Percentiles rank a stretch among this genome's conserved stretches.
Conservation (phyloP, 257 asterid genomes). For the Ehretia macrophylla region DNA sequence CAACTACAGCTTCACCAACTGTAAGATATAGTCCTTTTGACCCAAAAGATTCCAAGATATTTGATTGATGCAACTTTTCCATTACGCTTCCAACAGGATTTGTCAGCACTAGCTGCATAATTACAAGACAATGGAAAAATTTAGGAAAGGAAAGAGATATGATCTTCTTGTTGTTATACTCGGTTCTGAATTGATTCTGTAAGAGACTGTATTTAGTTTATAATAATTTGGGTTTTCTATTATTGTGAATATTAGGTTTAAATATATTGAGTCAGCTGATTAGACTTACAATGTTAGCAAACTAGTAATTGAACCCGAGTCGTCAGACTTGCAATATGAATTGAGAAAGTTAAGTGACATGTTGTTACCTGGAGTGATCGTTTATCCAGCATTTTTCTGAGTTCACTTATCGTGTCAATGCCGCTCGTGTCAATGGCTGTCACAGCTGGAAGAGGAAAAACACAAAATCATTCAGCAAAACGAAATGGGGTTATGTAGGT, state of each 20-base stretch:
- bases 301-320: too few species aligned
- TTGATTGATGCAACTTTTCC: constrained; percentile 61
- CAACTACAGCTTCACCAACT: constrained; percentile 71
- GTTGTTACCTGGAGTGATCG: constrained; percentile 80
- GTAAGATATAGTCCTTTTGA: constrained; percentile 59
- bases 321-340: too few species aligned
- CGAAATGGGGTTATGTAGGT: too few species aligned
- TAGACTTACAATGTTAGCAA: too few species aligned
- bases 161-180: too few species aligned
- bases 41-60: constrained; percentile 45
- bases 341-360: too few species aligned
- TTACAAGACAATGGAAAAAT: neutral
- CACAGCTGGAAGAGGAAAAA: constrained; percentile 51
- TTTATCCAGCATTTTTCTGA: constrained; percentile 58
- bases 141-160: neutral
- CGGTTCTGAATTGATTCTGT: too few species aligned
- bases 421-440: constrained; percentile 92
- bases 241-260: too few species aligned
- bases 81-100: constrained; percentile 66
- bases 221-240: too few species aligned
- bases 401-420: constrained; percentile 64
- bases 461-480: neutral
- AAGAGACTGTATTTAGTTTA: too few species aligned
- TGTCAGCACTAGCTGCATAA: constrained; percentile 59
- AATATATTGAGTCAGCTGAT: too few species aligned